Evolutionary conservation across 225 moss, liverwort and hornwort species (phyloP).

Genomic region (Physcomitrellopsis africana): DNA sequence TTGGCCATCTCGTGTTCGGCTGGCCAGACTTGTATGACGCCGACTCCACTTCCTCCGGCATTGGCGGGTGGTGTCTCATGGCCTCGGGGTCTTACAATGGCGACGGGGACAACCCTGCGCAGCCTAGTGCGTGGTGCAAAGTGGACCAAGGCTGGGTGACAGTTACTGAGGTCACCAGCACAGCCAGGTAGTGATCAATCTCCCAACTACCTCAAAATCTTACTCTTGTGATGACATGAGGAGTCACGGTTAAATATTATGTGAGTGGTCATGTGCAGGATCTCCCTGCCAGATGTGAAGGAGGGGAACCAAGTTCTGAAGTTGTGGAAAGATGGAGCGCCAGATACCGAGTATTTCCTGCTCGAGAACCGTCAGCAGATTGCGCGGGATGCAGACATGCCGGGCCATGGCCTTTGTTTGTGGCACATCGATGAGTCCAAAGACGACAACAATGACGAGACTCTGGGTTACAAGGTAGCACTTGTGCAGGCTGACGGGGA

Average conservation of each 20-base stretch:
- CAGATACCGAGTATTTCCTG: slow-evolving; percentile 39
- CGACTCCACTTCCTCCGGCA: slow-evolving; percentile 36
- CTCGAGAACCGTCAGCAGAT: slow-evolving; percentile 38
- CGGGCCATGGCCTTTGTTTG: slow-evolving; percentile 32
- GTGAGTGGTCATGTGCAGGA: slow-evolving; percentile 2
- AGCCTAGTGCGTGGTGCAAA: slow-evolving; percentile 47
- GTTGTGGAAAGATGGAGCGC: slow-evolving; percentile 42
- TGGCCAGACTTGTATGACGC: slow-evolving; percentile 47
- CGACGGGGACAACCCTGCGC: slow-evolving; percentile 37
- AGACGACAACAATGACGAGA: slow-evolving; percentile 37
- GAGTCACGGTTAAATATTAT: not conserved
- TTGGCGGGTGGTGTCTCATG: slow-evolving; percentile 48
- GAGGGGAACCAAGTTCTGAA: slow-evolving; percentile 39
- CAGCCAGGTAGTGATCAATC: slow-evolving; percentile 12
- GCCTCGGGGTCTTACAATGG: slow-evolving; percentile 37
- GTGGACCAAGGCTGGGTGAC: slow-evolving; percentile 37
- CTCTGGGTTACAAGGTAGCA: slow-evolving; percentile 35
- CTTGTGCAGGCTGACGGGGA: slow-evolving; percentile 42
- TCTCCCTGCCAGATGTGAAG: slow-evolving; percentile 37
- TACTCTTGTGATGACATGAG: not conserved
- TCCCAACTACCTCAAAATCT: not conserved
- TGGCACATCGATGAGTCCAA: slow-evolving; percentile 52
- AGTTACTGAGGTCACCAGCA: slow-evolving; percentile 21
- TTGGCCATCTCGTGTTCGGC: slow-evolving; percentile 40
- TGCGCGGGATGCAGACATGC: slow-evolving; percentile 30